These are phyloP conservation scores for Physcomitrellopsis africana DNA, from an alignment of 225 moss, liverwort and hornwort species.

Conservation along the genomic window DNA sequence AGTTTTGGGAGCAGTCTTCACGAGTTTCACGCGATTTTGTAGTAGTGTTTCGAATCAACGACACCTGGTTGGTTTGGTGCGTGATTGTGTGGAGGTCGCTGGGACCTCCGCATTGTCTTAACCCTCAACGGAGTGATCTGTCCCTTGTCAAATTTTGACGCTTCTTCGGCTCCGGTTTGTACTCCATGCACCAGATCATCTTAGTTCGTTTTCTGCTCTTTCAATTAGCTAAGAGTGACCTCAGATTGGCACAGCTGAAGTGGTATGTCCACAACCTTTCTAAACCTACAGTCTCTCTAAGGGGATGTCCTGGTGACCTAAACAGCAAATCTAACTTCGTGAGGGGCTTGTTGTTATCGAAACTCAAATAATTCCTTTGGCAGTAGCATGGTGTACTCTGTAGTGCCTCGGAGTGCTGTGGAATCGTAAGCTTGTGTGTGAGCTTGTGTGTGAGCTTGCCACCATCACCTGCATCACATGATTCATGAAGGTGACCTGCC, in stretches of 20 bases:
- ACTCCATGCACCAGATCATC: slow-evolving; percentile 1
- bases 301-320: not conserved
- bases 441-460: slow-evolving; percentile 39
- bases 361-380: too few relatives aligned
- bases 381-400: not conserved
- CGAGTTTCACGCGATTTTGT: not conserved
- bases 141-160: slow-evolving; percentile 57
- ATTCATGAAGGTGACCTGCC: too few relatives aligned
- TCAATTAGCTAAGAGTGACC: not conserved
- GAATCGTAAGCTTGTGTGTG: slow-evolving; percentile 44
- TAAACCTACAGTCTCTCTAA: not conserved
- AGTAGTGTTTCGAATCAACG: too few relatives aligned
- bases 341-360: not conserved
- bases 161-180: slow-evolving; percentile 37
- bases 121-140: slow-evolving; percentile 48
- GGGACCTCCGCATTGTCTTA: slow-evolving; percentile 54
- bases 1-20: not conserved
- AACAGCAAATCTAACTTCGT: not conserved
- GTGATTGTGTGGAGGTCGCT: slow-evolving; percentile 41
- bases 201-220: slow-evolving; percentile 1
- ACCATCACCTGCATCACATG: not conserved
- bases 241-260: not conserved
- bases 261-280: slow-evolving; percentile 6
- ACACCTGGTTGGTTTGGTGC: slow-evolving; percentile 4
- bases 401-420: slow-evolving; percentile 50